Conservation (phyloP, 2,329 filamentous ascomycete genomes). For the Xylaria polymorpha region DNA sequence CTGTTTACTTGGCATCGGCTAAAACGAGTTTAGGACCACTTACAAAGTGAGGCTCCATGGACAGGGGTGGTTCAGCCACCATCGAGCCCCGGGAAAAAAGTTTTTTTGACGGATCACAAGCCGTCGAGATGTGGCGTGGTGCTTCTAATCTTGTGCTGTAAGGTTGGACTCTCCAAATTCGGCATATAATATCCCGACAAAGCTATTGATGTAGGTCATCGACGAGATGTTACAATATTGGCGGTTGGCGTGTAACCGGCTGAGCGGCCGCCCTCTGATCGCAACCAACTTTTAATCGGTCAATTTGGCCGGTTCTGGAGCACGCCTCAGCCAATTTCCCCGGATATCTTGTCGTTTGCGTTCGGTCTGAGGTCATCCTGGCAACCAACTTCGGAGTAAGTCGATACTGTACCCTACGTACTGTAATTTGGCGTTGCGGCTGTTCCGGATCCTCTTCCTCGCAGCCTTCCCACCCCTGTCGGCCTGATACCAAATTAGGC, state of each 20-base stretch:
- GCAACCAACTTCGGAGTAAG: neutral
- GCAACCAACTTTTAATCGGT: neutral
- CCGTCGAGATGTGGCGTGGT: slow-evolving; percentile 13
- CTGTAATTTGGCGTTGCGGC: slow-evolving; percentile 23
- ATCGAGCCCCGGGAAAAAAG: slow-evolving; percentile 10
- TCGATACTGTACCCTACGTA: slow-evolving; percentile 12
- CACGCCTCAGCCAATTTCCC: slow-evolving; percentile 10
- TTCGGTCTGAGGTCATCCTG: neutral
- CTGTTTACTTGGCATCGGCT: neutral
- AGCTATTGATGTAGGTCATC: slow-evolving; percentile 10
- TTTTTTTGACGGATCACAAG: slow-evolving; percentile 28
- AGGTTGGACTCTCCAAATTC: slow-evolving; percentile 2
- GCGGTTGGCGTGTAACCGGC: slow-evolving; percentile 14
- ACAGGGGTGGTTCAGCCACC: slow-evolving; percentile 12
- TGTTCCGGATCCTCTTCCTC: slow-evolving; percentile 28
- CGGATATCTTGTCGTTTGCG: slow-evolving; percentile 5
- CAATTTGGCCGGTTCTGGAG: neutral
- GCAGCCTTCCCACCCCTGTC: slow-evolving; percentile 15
- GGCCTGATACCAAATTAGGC: neutral
- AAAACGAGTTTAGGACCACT: neutral
- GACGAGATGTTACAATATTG: slow-evolving; percentile 8
- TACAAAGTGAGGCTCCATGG: slow-evolving; percentile 10
- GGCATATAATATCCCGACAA: slow-evolving; percentile 12
- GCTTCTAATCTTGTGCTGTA: slow-evolving; percentile 1
- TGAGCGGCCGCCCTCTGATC: neutral